phyloP scores from a whole-genome alignment of 2,329 filamentous ascomycete genomes.

The Colletotrichum godetiae region DNA sequence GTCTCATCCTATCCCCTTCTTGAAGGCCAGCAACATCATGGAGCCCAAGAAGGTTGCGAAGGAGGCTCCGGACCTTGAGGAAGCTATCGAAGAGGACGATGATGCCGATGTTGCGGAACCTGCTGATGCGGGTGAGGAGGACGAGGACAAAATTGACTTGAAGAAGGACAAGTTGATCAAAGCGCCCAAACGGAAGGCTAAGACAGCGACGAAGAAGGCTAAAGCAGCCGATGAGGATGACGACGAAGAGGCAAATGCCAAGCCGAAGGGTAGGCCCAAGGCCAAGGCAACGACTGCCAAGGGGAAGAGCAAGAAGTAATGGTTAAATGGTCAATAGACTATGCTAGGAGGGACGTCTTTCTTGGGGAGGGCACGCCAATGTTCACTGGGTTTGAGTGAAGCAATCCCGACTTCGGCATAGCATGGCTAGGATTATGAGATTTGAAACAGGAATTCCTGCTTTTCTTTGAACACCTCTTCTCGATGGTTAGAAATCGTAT shows the following conservation, averaged over 20 bases:
- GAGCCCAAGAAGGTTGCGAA: constrained; percentile 77
- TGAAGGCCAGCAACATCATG: constrained; percentile 85
- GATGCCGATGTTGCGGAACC: constrained; percentile 71
- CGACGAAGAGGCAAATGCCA: constrained; percentile 60
- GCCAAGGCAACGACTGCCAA: constrained; percentile 54
- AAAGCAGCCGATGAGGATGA: constrained; percentile 62
- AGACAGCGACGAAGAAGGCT: constrained; percentile 49
- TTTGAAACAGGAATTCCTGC: not conserved
- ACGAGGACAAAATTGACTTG: constrained; percentile 83
- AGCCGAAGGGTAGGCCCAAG: constrained; percentile 59
- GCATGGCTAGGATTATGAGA: not conserved
- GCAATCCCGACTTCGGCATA: not conserved
- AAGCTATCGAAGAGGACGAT: constrained; percentile 93
- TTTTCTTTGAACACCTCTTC: not conserved
- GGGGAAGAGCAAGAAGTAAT: constrained; percentile 59
- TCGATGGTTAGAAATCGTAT: not conserved
- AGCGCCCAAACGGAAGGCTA: constrained; percentile 78
- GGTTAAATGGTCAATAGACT: not conserved
- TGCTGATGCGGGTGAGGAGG: constrained; percentile 75
- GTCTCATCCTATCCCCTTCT: constrained; percentile 92
- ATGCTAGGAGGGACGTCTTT: not conserved
- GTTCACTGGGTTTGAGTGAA: not conserved
- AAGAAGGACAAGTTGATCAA: constrained; percentile 98
- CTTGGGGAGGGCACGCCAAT: not conserved
- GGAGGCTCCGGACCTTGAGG: constrained; percentile 92